Evolutionary conservation across 2,329 filamentous ascomycete species (phyloP).

Genomic region (Talaromyces sp.): DNA sequence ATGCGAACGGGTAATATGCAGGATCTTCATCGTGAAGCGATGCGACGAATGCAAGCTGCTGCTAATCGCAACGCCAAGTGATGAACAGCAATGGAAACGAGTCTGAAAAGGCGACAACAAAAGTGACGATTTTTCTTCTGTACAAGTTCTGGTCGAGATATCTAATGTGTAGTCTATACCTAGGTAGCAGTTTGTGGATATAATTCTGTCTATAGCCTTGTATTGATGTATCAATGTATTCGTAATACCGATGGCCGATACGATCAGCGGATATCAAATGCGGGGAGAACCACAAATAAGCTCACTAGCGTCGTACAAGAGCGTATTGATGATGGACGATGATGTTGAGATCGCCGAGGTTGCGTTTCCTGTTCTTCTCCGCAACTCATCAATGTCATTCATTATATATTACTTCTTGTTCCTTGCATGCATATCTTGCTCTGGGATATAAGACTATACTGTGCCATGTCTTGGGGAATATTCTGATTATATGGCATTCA

Average conservation of each 20-base stretch:
- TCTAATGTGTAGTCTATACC: background rate
- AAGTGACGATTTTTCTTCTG: background rate
- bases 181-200: background rate
- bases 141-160: background rate
- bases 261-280: background rate
- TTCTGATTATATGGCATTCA: background rate
- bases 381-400: background rate
- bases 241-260: background rate
- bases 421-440: background rate
- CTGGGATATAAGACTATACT: background rate
- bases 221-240: background rate
- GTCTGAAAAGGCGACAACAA: background rate
- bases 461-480: background rate
- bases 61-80: slow-evolving; percentile 40
- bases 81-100: background rate
- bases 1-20: slow-evolving; percentile 73
- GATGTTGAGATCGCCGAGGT: background rate
- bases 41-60: slow-evolving; percentile 70
- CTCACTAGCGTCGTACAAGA: background rate
- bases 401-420: no score
- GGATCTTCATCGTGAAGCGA: slow-evolving; percentile 69
- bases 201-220: no score
- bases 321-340: background rate
- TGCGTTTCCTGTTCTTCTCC: background rate
- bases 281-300: background rate